Base-by-base conservation (phyloP, 306 rosid species). In the Gastrolobium bilobum region DNA sequence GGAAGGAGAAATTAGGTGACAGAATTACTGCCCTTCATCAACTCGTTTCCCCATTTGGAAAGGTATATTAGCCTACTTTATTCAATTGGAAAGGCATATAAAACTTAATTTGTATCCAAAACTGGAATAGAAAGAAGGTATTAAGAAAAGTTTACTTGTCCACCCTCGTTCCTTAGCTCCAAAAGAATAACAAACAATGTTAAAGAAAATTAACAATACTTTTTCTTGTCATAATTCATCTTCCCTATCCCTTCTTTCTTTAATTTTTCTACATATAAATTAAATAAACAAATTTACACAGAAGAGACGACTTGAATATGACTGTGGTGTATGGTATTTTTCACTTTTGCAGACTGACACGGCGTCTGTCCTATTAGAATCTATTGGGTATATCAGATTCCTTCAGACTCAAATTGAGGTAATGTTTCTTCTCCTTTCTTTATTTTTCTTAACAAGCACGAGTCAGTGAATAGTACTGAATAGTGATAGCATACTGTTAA, bases 1-100 rank as follows among this genome's bases (percentile, higher is more conserved):
- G 99, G 91, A 96, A 96, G 96, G 99, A 96, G 88, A 96, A 96
- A 88, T 87, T 96, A 83, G 99, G 99, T 74, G 99, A 96, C 83
- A 96, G 99, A 93, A 89, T 96, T 77, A 91, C 99, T 30, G 86
- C 96, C 38, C 99, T 96, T 82, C 99, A 96, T 88, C 99, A 96
- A 84, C 88, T 96, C 6, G 99, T 96, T 88, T 96, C 99, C 76
- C 99, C 99, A 78, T 96, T 96, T 83, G 99, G 99, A 67, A 96
- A 93, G 99, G 99, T 91, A 68, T 34, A 34, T 4, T 11, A 34
- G 4, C 30, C 47, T 47, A 5, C 1, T 66, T 56, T 50, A 31
- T 51, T 79, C 42, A 42, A 48, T 39, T 51, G 10, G 39, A 51
- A 4, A 77, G 15, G 30, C 53, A 10, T 7, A 53, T 31, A 6